Base-by-base conservation (phyloP, 176 grass and related monocot genomes). In the Elymus sibiricus region DNA sequence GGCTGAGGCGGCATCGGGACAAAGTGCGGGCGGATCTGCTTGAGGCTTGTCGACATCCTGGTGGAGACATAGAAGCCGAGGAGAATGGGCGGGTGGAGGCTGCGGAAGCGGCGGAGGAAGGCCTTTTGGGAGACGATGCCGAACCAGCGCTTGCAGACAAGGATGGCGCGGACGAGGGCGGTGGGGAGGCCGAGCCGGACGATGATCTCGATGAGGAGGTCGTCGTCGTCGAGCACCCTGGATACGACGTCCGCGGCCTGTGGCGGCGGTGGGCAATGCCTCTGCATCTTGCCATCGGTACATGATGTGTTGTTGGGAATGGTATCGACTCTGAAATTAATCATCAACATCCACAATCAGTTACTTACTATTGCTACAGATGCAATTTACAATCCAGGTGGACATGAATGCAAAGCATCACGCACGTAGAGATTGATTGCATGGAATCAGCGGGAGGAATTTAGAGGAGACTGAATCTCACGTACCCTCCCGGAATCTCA, bases 41-140 rank as follows among this genome's bases (percentile, higher is more conserved):
- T 43, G 11, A 24, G 11, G 70, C 24, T 22, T 7, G 6, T 47
- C 2, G 37, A 46, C 37, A 43, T 43, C 46, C 22, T 74, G 13
- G 70, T 46, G 70, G 40, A 11, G 69, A 72, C 70, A 24, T 73
- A 73, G 70, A 73, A 74, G 70, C 40, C 70, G 24, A 74, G 70
- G 40, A 74, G 70, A 39, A n/a, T 0, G 3, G 70, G 70, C 39
- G 40, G 40, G 40, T 74, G n/a, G 13, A 9, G 2, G 39, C 24
- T 24, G 13, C 40, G 39, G 70, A 74, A 74, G 6, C 6, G 7
- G 39, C 11, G 70, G 70, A 73, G 70, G 13, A 44, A 43, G 39
- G 43, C 22, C n/a, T 40, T 40, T 1, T 46, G 11, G 13, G 70
- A 44, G 22, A 42, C n/a, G 13, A 74, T 7, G 70, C 2, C 4